Evolutionary conservation across 2,329 filamentous ascomycete species (phyloP).

Genomic region (Fusarium robinianum): DNA sequence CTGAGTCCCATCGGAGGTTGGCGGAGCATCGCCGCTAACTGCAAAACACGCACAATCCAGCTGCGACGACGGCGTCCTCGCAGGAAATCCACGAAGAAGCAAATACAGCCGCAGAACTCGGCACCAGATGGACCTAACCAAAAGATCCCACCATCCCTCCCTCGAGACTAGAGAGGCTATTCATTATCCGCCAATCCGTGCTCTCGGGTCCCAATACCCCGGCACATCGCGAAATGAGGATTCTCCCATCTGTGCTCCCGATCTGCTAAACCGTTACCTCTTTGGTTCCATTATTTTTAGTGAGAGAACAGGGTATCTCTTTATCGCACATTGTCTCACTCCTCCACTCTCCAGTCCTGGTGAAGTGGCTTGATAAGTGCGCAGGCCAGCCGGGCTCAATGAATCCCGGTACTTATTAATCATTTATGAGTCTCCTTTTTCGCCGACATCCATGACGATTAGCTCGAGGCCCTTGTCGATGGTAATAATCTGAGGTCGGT

Average conservation of each 20-base stretch:
- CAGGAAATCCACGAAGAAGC: slow-evolving; percentile 17
- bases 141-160: slow-evolving; percentile 3
- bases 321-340: slow-evolving; percentile 22
- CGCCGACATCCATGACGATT: slow-evolving; percentile 4
- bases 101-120: slow-evolving; percentile 11
- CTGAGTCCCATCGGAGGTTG: slow-evolving; percentile 9
- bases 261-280: slow-evolving; percentile 19
- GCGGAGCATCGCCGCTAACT: slow-evolving; percentile 21
- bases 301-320: too few relatives aligned
- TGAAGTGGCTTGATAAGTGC: slow-evolving; percentile 23
- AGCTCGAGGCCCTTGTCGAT: slow-evolving; percentile 6
- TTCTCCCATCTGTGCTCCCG: slow-evolving; percentile 22
- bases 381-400: slow-evolving; percentile 11
- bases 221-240: slow-evolving; percentile 35
- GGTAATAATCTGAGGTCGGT: too few relatives aligned
- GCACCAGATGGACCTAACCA: slow-evolving; percentile 8
- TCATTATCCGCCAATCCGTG: slow-evolving; percentile 20
- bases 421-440: slow-evolving; percentile 17
- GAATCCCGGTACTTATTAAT: slow-evolving; percentile 13
- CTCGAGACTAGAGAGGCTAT: slow-evolving; percentile 14
- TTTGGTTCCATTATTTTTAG: slow-evolving; percentile 4
- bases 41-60: slow-evolving; percentile 16
- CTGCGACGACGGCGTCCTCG: slow-evolving; percentile 4
- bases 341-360: slow-evolving; percentile 11
- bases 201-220: slow-evolving; percentile 11